phyloP scores from a whole-genome alignment of 2,329 filamentous ascomycete genomes.

The Calycina herbarum region DNA sequence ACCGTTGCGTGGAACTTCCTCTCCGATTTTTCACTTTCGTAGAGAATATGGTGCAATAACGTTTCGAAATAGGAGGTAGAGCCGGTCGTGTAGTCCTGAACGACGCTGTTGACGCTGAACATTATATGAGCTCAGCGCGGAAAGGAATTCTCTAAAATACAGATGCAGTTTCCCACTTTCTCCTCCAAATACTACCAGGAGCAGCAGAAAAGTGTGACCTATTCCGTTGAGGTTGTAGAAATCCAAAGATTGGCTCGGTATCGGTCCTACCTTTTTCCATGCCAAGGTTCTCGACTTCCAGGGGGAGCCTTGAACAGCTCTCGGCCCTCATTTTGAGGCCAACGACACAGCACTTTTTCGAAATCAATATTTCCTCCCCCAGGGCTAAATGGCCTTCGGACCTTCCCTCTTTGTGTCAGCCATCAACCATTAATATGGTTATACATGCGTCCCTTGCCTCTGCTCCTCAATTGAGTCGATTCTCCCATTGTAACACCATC shows the following conservation, averaged over 20 bases:
- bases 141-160: too few relatives aligned
- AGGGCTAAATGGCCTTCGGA: neutral
- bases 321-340: neutral
- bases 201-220: too few relatives aligned
- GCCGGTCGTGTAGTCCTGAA: too few relatives aligned
- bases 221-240: too few relatives aligned
- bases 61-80: too few relatives aligned
- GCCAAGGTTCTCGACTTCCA: neutral
- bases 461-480: neutral
- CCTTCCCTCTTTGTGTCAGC: slow-evolving; percentile 2
- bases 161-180: too few relatives aligned
- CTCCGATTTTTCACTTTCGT: too few relatives aligned
- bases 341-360: neutral
- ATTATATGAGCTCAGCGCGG: too few relatives aligned
- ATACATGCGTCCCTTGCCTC: slow-evolving; percentile 5
- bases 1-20: too few relatives aligned
- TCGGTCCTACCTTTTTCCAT: neutral
- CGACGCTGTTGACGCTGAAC: too few relatives aligned
- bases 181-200: too few relatives aligned
- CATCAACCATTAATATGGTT: slow-evolving; percentile 3
- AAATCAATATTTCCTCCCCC: neutral
- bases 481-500: neutral
- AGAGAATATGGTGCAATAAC: too few relatives aligned
- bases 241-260: neutral
- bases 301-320: neutral